Percentiles rank a stretch among this genome's conserved stretches.
Evolutionary conservation across 139 green algal genomes (phyloP).

Genomic region (Cymbomonas tetramitiformis): DNA sequence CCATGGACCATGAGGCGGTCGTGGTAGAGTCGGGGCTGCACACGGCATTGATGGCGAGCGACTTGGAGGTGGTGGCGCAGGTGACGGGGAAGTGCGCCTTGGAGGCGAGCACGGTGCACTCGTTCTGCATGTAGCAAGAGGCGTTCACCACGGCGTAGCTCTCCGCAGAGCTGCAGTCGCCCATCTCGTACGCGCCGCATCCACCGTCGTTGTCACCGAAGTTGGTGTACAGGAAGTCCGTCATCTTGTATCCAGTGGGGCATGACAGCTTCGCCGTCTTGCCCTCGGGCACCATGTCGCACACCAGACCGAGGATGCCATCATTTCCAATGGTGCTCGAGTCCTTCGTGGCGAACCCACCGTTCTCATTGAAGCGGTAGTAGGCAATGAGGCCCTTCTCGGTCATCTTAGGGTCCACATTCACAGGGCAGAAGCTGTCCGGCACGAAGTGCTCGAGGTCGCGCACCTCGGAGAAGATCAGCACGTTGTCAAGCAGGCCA

Average conservation of each 20-base stretch:
- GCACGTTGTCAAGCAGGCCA: constrained; percentile 17
- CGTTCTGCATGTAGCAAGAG: constrained; percentile 11
- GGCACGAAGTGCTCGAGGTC: not conserved
- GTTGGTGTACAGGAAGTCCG: constrained; percentile 20
- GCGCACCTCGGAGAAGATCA: constrained; percentile 5
- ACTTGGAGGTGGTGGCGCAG: constrained; percentile 10
- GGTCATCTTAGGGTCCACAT: not conserved
- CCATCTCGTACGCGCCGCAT: constrained; percentile 16
- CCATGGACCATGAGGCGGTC: not conserved
- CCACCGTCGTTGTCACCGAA: constrained; percentile 18
- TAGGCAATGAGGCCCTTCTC: constrained; percentile 12
- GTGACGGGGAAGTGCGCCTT: constrained; percentile 13
- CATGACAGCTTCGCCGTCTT: constrained; percentile 15
- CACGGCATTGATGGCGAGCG: constrained; percentile 18
- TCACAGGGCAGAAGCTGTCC: not conserved
- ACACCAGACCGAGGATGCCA: constrained; percentile 18
- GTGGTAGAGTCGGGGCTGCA: too few relatives aligned
- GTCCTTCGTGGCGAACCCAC: constrained; percentile 11
- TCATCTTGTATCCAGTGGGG: constrained; percentile 14
- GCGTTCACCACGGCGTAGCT: not conserved
- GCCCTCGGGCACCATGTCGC: constrained; percentile 9
- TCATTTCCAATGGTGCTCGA: constrained; percentile 3
- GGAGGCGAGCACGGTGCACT: constrained; percentile 7
- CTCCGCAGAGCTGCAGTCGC: constrained; percentile 4
- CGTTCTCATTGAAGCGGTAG: constrained; percentile 25